Percentiles rank a stretch among this genome's conserved stretches.
These are phyloP conservation scores for Lithohypha guttulata DNA, from an alignment of 2,329 filamentous ascomycete species.

Conservation along the genomic window DNA sequence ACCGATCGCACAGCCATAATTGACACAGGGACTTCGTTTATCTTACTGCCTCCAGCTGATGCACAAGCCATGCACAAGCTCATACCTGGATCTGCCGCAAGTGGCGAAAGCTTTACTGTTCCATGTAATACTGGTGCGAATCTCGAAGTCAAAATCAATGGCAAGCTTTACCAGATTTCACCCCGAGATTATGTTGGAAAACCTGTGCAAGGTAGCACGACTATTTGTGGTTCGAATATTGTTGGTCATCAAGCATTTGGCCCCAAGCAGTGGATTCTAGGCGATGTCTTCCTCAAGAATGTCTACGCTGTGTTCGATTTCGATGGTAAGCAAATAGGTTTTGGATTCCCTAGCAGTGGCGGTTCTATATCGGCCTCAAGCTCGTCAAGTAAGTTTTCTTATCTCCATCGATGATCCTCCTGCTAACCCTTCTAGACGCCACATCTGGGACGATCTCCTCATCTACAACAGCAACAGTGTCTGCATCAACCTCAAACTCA, in stretches of 20 bases:
- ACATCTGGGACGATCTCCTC: slow-evolving; percentile 16
- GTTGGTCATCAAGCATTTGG: slow-evolving; percentile 59
- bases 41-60: slow-evolving; percentile 59
- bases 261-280: slow-evolving; percentile 61
- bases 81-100: slow-evolving; percentile 50
- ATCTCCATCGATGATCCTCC: slow-evolving; percentile 12
- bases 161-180: slow-evolving; percentile 54
- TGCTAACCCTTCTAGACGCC: slow-evolving; percentile 4
- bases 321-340: slow-evolving; percentile 39
- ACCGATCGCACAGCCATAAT: slow-evolving; percentile 57
- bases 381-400: neutral
- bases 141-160: slow-evolving; percentile 58
- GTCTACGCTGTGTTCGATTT: slow-evolving; percentile 79
- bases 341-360: slow-evolving; percentile 3
- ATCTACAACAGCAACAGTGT: slow-evolving; percentile 41
- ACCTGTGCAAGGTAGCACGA: slow-evolving; percentile 22
- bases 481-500: slow-evolving; percentile 49
- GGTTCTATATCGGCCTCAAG: neutral
- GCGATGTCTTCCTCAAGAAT: slow-evolving; percentile 79
- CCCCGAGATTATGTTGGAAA: slow-evolving; percentile 58
- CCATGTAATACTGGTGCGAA: slow-evolving; percentile 58
- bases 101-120: slow-evolving; percentile 51
- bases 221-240: slow-evolving; percentile 55
- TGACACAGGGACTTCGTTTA: slow-evolving; percentile 73
- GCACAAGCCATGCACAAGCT: slow-evolving; percentile 56